Percentiles rank a stretch among this genome's conserved stretches.
Conservation (phyloP, 2,329 filamentous ascomycete genomes). For the Helminthosporium solani region DNA sequence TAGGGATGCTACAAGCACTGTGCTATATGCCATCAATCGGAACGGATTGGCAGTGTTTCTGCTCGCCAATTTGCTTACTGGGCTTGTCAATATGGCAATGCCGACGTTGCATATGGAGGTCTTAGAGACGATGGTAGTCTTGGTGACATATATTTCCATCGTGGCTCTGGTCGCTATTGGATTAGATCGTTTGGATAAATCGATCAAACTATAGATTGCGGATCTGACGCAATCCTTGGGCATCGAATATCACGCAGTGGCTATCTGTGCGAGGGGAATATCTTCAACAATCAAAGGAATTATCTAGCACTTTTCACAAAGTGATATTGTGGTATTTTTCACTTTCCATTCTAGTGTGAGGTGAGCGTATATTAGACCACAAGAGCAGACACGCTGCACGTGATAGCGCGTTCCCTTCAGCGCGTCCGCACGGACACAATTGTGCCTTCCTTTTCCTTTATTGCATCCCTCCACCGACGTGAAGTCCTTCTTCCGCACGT, state of each 20-base stretch:
- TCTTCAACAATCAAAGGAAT: too few species aligned
- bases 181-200: slow-evolving; percentile 66
- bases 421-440: not conserved
- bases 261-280: too few species aligned
- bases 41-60: slow-evolving; percentile 87
- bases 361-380: too few species aligned
- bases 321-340: too few species aligned
- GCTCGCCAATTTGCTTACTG: slow-evolving; percentile 84
- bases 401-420: not conserved
- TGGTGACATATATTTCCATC: slow-evolving; percentile 69
- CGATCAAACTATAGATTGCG: slow-evolving; percentile 68
- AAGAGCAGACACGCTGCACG: too few species aligned
- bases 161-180: slow-evolving; percentile 68
- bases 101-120: slow-evolving; percentile 74
- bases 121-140: slow-evolving; percentile 67
- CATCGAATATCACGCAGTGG: too few species aligned
- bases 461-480: not conserved
- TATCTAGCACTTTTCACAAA: too few species aligned
- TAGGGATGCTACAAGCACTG: slow-evolving; percentile 70
- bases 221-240: too few species aligned
- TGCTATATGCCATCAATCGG: slow-evolving; percentile 82
- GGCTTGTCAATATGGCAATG: slow-evolving; percentile 82
- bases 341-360: too few species aligned
- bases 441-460: not conserved
- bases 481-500: too few species aligned